Evolutionary conservation across 1,139 yeast genomes (phyloP).

Genomic region (Geotrichum europaeum): DNA sequence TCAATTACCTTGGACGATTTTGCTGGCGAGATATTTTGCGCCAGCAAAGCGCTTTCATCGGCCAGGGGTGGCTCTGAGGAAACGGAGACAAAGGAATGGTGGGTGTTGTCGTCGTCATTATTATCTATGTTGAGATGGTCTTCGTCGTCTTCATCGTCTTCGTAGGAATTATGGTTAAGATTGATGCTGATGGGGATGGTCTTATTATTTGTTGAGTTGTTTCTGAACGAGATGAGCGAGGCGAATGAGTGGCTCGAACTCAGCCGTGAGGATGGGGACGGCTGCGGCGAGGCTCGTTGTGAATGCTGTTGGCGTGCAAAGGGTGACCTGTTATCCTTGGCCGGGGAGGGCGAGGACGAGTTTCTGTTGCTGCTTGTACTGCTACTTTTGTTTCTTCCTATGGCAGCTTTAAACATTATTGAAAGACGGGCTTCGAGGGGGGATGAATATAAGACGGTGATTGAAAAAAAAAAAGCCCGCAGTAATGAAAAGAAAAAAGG

Average conservation of each 20-base stretch:
- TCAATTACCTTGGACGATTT: constrained; percentile 18
- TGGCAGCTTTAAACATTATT: constrained; percentile 7
- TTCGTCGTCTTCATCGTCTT: neutral
- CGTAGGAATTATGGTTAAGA: neutral
- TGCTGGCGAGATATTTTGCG: neutral
- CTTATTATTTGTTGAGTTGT: neutral
- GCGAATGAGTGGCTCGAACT: neutral
- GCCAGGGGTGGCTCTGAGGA: neutral
- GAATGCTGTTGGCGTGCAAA: constrained; percentile 7
- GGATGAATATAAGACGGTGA: neutral
- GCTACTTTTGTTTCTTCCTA: constrained; percentile 8
- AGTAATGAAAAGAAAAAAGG: neutral
- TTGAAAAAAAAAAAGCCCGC: neutral
- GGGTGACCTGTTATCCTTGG: constrained; percentile 3
- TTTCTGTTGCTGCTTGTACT: neutral
- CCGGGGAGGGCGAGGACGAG: neutral
- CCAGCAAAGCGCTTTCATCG: neutral
- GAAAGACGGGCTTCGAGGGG: neutral
- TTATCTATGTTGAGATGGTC: neutral
- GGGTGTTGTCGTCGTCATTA: neutral
- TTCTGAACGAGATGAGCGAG: constrained; percentile 6
- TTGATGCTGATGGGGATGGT: neutral
- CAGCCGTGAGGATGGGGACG: neutral
- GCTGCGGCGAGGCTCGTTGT: constrained; percentile 2
- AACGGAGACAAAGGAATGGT: neutral